Evolutionary conservation across 176 grass and related monocot species (phyloP), one percentile per base, ranked within the genome.

Genomic region (Carex myosuroides): DNA sequence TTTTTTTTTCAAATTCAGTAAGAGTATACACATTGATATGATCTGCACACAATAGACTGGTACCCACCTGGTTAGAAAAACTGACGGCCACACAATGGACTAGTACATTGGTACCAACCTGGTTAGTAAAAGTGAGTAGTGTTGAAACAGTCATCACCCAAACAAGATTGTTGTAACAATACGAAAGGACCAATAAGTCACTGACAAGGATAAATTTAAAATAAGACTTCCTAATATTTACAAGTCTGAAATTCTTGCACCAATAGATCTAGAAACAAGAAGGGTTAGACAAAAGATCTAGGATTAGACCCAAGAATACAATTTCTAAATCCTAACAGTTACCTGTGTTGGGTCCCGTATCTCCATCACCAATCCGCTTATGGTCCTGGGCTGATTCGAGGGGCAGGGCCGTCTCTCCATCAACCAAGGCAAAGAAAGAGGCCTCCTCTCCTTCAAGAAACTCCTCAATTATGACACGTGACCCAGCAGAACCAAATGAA

Each of bases 321-420:
- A 57, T 18, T 17, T 55, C 22, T 16, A 78, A 33, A 64, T 14
- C 21, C 64, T 52, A 32, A 66, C 13, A 42, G 20, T 50, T 44
- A 83, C 81, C 81, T 13, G 92, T 98, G 72, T 94, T 98, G 86
- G 91, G 95, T 46, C 95, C 95, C 26, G 79, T 89, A 86, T 98
- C 95, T 52, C 92, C 95, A 90, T 98, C 91, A 61, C 88, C 89
- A 79, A 94, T 88, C 88, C 95, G 89, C 84, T 94, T 98, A 77
- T 98, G 92, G 84, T 94, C 95, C 44, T 98, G 92, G 13, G 92
- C 95, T 17, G 92, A 94, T 90, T 98, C 95, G 68, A 98, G 92
- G 3, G 92, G 91, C 68, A 98, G 87, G 1, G 92, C 92, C 85
- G 81, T 88, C 86, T 94, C 86, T 35, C 92, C 95, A 50, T 98